Evolutionary conservation across 192 early-diverging fungal species (phyloP), one percentile per base, ranked within the genome.

Genomic region (Phlyctochytrium arcticum): DNA sequence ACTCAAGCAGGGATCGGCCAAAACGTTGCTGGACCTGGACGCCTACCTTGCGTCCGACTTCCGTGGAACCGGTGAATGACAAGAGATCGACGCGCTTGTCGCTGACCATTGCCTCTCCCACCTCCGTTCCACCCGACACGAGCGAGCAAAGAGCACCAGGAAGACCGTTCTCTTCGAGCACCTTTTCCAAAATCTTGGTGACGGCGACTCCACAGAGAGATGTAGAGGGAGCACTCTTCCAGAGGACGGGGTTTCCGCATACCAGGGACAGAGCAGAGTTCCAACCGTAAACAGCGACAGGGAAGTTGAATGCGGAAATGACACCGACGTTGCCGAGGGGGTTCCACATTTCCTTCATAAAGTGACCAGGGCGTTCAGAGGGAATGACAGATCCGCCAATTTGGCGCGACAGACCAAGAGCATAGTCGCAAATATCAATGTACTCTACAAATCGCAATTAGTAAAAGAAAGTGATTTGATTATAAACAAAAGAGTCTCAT

Each of bases 341-440:
- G 63, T 98, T 91, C 90, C 89, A 98, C 62, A 91, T 83, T 75
- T 98, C 95, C 76, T 95, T 86, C 90, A 98, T 93, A 53, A 90
- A 80, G 72, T 98, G 95, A 23, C 92, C 92, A n/a, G 90, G 86
- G 10, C 85, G 49, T 70, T 98, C 95, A 62, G 84, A 87, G 10
- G 95, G 95, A 39, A 98, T 84, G 21, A 95, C 87, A 29, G 80
- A 56, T 8, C 95, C 95, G 69, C 85, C 84, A 48, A 98, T 61
- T 68, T 83, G 83, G 17, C 95, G 85, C 36, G 85, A 84, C 5
- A 98, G 79, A 24, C 95, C 95, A 4, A 94, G 73, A 12, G 95
- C 92, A 54, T 88, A 94, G 65, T 98, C 95, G 27, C 88, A 85
- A 53, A 98, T 87, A 71, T 98, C 95, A 62, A 98, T 87, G 79